Percentiles rank a stretch among this genome's conserved stretches.
Conservation (phyloP, 352 stramenopile species). For the Peronosclerospora sorghi region DNA sequence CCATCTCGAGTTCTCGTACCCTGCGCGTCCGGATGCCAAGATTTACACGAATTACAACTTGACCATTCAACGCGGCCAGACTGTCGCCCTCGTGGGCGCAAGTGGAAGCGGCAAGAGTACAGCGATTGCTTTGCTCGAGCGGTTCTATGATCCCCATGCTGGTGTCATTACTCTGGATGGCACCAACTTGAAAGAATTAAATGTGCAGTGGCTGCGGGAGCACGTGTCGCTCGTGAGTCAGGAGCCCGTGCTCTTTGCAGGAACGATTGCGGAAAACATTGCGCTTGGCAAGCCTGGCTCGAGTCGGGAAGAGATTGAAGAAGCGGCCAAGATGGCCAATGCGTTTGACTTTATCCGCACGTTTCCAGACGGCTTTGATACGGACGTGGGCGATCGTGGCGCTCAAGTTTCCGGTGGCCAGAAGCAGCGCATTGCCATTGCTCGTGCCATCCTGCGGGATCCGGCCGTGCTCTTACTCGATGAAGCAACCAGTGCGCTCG, state of each 20-base stretch:
- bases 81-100: constrained; percentile 22
- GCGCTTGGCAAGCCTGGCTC: constrained; percentile 23
- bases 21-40: constrained; percentile 24
- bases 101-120: constrained; percentile 29
- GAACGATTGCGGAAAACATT: constrained; percentile 28
- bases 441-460: constrained; percentile 21
- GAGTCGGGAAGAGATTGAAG: constrained; percentile 22
- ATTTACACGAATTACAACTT: constrained; percentile 30
- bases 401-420: constrained; percentile 26
- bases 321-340: constrained; percentile 25
- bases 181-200: constrained; percentile 22
- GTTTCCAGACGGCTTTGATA: constrained; percentile 24
- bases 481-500: constrained; percentile 24
- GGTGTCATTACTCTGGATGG: constrained; percentile 22
- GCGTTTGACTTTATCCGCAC: constrained; percentile 29
- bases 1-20: constrained; percentile 23
- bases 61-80: constrained; percentile 24
- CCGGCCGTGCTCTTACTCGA: constrained; percentile 23
- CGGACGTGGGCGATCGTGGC: constrained; percentile 22
- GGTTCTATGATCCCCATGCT: constrained; percentile 23
- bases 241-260: constrained; percentile 25
- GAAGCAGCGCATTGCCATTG: constrained; percentile 29
- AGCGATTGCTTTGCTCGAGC: constrained; percentile 22
- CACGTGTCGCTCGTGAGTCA: constrained; percentile 27
- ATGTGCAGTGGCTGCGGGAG: constrained; percentile 24